Conservation (phyloP, 306 rosid genomes). For the Hippophae rhamnoides region DNA sequence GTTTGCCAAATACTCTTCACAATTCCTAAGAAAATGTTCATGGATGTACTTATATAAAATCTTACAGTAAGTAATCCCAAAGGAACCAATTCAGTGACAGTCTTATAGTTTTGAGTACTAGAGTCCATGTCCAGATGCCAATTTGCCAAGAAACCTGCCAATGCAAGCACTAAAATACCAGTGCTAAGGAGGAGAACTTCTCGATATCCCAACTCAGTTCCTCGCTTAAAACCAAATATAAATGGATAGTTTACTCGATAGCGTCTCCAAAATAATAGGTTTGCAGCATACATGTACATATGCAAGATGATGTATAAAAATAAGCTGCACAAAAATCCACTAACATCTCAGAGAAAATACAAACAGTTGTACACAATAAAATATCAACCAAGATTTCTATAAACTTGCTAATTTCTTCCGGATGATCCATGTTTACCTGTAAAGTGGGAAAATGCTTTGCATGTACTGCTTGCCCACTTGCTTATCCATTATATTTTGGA, state of each 20-base stretch:
- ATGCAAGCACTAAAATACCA: constrained; percentile 59
- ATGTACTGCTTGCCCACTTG: constrained; percentile 38
- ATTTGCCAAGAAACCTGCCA: constrained; percentile 50
- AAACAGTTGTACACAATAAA: neutral
- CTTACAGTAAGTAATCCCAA: constrained; percentile 48
- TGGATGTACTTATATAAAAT: constrained; percentile 5
- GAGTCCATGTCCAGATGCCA: constrained; percentile 51
- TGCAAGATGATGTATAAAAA: constrained; percentile 57
- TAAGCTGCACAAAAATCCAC: constrained; percentile 41
- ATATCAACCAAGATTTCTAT: neutral
- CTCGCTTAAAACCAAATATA: constrained; percentile 64
- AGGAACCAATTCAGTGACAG: constrained; percentile 53
- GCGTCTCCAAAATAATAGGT: constrained; percentile 58
- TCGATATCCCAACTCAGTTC: constrained; percentile 49
- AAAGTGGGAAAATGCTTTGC: constrained; percentile 57
- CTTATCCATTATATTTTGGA: constrained; percentile 28
- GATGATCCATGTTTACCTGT: constrained; percentile 31
- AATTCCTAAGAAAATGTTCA: neutral
- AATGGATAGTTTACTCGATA: constrained; percentile 58
- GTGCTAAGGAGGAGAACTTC: constrained; percentile 54
- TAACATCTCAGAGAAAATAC: constrained; percentile 15
- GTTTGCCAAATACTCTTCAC: no score
- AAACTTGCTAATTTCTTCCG: neutral
- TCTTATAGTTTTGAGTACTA: constrained; percentile 27
- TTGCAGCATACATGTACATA: constrained; percentile 60